Evolutionary conservation across 139 green algal species (phyloP).

Genomic region (Chlorella vulgaris): DNA sequence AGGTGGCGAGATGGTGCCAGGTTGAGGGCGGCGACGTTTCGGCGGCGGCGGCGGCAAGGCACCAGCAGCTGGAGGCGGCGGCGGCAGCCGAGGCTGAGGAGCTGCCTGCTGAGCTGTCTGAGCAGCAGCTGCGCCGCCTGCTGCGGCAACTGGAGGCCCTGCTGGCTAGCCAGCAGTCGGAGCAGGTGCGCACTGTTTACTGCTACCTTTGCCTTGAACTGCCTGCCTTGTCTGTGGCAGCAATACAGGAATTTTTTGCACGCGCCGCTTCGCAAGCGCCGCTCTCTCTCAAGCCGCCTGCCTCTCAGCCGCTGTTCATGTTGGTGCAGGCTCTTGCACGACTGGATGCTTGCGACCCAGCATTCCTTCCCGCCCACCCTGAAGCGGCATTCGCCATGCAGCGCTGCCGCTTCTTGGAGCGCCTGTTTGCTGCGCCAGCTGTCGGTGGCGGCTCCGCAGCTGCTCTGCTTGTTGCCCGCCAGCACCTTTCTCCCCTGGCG

Average conservation of each 20-base stretch:
- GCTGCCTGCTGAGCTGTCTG: conserved; percentile 10
- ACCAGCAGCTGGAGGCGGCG: background rate
- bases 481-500: conserved; percentile 17
- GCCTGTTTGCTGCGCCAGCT: background rate
- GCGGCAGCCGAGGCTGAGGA: background rate
- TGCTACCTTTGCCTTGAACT: background rate
- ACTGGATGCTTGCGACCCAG: conserved; percentile 2
- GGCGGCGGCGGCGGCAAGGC: background rate
- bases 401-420: conserved; percentile 23
- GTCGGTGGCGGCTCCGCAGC: background rate
- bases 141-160: background rate
- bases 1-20: background rate
- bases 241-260: too few species aligned
- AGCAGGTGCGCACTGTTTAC: background rate
- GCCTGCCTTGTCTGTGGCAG: background rate
- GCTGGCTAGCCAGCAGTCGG: background rate
- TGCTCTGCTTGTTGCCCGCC: conserved; percentile 1
- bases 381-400: conserved; percentile 14
- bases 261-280: too few species aligned
- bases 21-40: too few species aligned
- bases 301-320: too few species aligned
- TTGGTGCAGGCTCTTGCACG: background rate
- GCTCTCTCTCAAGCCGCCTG: too few species aligned
- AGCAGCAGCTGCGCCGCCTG: conserved; percentile 15
- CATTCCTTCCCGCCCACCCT: conserved; percentile 1